Evolutionary conservation across 495 filamentous ascomycete species (phyloP).

Genomic region (Lasiosphaeria miniovina): DNA sequence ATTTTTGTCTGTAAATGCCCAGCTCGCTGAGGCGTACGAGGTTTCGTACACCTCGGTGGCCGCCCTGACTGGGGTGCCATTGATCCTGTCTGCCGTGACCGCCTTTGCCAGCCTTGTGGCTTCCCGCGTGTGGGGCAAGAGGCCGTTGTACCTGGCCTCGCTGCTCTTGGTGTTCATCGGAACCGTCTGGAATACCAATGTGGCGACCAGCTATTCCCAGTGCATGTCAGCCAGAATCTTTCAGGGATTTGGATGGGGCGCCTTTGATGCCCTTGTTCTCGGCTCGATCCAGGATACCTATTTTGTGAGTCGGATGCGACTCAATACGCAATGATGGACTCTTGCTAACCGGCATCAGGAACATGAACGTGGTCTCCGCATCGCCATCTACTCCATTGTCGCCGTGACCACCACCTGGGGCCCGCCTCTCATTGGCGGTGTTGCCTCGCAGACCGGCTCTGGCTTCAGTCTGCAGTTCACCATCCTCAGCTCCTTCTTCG

Average conservation of each 20-base stretch:
- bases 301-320: conserved; percentile 41
- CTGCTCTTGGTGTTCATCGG: conserved; percentile 43
- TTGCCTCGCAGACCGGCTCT: conserved; percentile 33
- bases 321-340: not conserved
- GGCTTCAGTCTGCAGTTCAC: conserved; percentile 44
- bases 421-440: conserved; percentile 47
- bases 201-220: conserved; percentile 36
- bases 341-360: conserved; percentile 36
- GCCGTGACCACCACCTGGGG: conserved; percentile 48
- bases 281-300: conserved; percentile 50
- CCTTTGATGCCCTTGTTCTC: conserved; percentile 46
- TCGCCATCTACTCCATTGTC: conserved; percentile 39
- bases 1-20: conserved; percentile 44
- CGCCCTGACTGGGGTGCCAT: conserved; percentile 47
- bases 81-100: conserved; percentile 46
- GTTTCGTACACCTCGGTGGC: conserved; percentile 44
- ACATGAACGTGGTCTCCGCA: conserved; percentile 41
- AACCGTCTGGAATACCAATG: conserved; percentile 46
- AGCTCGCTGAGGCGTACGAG: conserved; percentile 35
- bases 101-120: conserved; percentile 38
- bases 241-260: conserved; percentile 53
- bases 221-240: conserved; percentile 50
- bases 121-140: conserved; percentile 45
- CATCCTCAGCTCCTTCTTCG: conserved; percentile 46
- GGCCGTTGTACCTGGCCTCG: conserved; percentile 44